Percentiles rank a stretch among this genome's conserved stretches.
These are phyloP conservation scores for Phytophthora multivora DNA, from an alignment of 352 stramenopile genomes.

Conservation along the genomic window DNA sequence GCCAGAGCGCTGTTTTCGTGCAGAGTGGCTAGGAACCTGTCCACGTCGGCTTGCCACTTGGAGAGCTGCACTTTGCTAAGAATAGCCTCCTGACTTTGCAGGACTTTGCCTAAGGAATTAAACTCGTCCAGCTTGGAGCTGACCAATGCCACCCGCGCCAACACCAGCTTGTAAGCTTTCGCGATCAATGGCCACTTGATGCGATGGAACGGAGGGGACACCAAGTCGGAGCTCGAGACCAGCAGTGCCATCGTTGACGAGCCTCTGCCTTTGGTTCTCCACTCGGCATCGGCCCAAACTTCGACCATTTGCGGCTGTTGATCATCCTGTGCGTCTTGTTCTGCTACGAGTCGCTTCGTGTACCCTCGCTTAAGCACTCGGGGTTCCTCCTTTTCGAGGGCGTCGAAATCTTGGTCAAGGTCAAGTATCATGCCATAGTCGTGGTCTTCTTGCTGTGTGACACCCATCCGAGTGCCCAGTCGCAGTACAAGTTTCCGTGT, in stretches of 20 bases:
- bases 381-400: slow-evolving; percentile 19
- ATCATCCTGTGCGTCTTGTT: slow-evolving; percentile 27
- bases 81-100: slow-evolving; percentile 51
- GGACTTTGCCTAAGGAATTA: slow-evolving; percentile 52
- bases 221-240: slow-evolving; percentile 52
- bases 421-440: slow-evolving; percentile 74
- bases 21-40: slow-evolving; percentile 40
- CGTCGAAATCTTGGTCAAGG: slow-evolving; percentile 53
- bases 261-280: slow-evolving; percentile 34
- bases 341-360: slow-evolving; percentile 42
- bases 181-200: slow-evolving; percentile 56
- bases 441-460: slow-evolving; percentile 49
- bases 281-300: slow-evolving; percentile 54
- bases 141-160: slow-evolving; percentile 49
- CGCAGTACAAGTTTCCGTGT: slow-evolving; percentile 52
- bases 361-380: slow-evolving; percentile 35
- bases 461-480: slow-evolving; percentile 52
- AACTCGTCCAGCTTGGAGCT: slow-evolving; percentile 66
- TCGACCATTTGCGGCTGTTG: slow-evolving; percentile 7
- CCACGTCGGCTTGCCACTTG: slow-evolving; percentile 51
- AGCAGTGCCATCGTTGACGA: slow-evolving; percentile 33
- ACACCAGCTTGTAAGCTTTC: slow-evolving; percentile 52
- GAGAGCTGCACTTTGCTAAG: slow-evolving; percentile 60
- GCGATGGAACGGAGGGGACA: slow-evolving; percentile 55
- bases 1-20: slow-evolving; percentile 32